Evolutionary conservation across 2,329 filamentous ascomycete species (phyloP), one percentile per base, ranked within the genome.

Genomic region (Scedosporium dehoogii): DNA sequence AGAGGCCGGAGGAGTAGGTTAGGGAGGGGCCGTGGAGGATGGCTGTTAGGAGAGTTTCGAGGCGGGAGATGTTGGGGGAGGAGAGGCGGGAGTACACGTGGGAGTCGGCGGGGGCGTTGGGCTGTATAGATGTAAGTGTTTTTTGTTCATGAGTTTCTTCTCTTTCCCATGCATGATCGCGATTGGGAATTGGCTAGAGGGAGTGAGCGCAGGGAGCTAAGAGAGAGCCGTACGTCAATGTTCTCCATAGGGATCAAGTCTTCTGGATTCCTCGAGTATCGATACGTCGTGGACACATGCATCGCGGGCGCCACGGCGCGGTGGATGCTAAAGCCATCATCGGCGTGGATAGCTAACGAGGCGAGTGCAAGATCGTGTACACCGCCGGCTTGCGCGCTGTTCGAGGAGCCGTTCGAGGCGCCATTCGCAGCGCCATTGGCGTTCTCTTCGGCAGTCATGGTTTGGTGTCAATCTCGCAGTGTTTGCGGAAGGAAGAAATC

Each of bases 241-340:
- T 88, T 83, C 12, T 59, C 41, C 41, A 62, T 58, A 25, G 71
- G 64, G 72, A 65, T 75, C 56, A 96, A 82, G 29, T 85, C 73
- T 5, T 86, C 81, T 1, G 91, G 90, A 71, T 96, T 82, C 61
- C 79, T 75, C 29, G 81, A 79, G 74, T 97, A 97, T 68, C 91
- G 86, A 75, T 91, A 97, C 16, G 91, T 97, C 12, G 93, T 97
- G 65, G 91, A 92, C 66, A 96, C 85, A 73, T 97, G 93, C 70
- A 97, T 81, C 3, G 93, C 86, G 64, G 94, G 93, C 12, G 93
- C 92, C 62, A 97, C 88, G 71, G 94, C 91, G 59, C 85, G 81
- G 67, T 89, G 84, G 41, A 80, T 76, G 73, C 91, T 90, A 69
- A 94, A 81, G 68, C 79, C 80, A 76, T 96, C 87, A 70, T 96